A percentile compares a stretch with the other conserved stretches of the same genome.
Conservation (phyloP, 2,329 filamentous ascomycete genomes). For the Shiraia sp. region DNA sequence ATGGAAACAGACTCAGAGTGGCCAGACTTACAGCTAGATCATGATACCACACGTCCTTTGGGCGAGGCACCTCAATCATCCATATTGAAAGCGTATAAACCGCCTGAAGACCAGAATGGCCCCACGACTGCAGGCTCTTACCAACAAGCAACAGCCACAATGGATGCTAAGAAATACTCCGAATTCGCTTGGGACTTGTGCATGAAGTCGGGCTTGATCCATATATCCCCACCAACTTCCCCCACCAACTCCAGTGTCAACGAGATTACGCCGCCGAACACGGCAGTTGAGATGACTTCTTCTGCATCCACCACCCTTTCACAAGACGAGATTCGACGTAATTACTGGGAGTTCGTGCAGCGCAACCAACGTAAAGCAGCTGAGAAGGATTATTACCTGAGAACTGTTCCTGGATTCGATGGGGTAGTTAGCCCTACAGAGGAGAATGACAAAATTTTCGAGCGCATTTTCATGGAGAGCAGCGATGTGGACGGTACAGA, state of each 20-base stretch:
- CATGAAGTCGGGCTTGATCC: not conserved
- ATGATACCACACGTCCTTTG: slow-evolving; percentile 1
- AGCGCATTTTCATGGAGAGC: slow-evolving; percentile 21
- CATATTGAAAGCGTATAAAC: not conserved
- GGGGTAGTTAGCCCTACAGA: slow-evolving; percentile 13
- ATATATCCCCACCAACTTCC: not conserved
- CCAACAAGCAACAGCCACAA: not conserved
- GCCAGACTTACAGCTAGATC: not conserved
- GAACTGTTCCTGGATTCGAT: slow-evolving; percentile 3
- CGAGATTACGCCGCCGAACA: slow-evolving; percentile 2
- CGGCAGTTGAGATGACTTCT: not conserved
- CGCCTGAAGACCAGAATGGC: slow-evolving; percentile 1
- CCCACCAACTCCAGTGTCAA: not conserved
- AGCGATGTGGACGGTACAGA: slow-evolving; percentile 10
- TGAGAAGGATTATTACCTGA: slow-evolving; percentile 6
- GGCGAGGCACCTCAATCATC: slow-evolving; percentile 1
- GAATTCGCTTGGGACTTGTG: not conserved
- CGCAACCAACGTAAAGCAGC: slow-evolving; percentile 6
- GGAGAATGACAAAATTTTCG: slow-evolving; percentile 16
- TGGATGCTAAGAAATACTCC: not conserved
- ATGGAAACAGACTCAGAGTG: not conserved
- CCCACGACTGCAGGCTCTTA: not conserved
- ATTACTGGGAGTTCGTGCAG: not conserved
- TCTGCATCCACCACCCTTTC: slow-evolving; percentile 2
- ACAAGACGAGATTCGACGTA: slow-evolving; percentile 1